Evolutionary conservation across 768 basidiomycete genomes (phyloP).

Genomic region (Tylopilus intermedius): DNA sequence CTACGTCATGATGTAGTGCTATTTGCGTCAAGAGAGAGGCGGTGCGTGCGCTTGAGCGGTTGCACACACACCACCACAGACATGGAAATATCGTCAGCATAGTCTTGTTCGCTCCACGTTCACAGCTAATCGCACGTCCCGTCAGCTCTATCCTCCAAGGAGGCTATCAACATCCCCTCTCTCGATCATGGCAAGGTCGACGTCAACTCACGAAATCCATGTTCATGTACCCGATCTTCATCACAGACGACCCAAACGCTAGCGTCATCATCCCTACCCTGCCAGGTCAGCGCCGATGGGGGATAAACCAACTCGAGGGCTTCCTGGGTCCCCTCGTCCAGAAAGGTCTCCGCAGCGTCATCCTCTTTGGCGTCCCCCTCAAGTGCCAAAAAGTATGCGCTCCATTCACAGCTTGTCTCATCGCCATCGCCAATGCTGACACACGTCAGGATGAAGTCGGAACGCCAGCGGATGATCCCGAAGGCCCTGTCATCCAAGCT

Average conservation of each 20-base stretch:
- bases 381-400: constrained; percentile 64
- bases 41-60: too few relatives aligned
- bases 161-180: constrained; percentile 88
- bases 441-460: constrained; percentile 66
- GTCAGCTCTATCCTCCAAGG: constrained; percentile 78
- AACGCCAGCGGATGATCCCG: constrained; percentile 82
- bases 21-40: too few relatives aligned
- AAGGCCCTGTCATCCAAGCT: constrained; percentile 92
- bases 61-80: not conserved
- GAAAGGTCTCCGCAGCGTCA: constrained; percentile 88
- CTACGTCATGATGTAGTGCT: not conserved
- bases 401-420: not conserved
- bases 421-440: not conserved
- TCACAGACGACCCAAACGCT: constrained; percentile 90
- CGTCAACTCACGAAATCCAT: constrained; percentile 81
- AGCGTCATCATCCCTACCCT: constrained; percentile 70
- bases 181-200: constrained; percentile 82
- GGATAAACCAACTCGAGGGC: constrained; percentile 82
- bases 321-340: constrained; percentile 84
- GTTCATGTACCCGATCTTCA: constrained; percentile 99
- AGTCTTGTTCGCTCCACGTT: not conserved
- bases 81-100: constrained; percentile 46
- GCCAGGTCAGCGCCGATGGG: constrained; percentile 91
- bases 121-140: constrained; percentile 1
- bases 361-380: constrained; percentile 90